phyloP scores from a whole-genome alignment of 768 basidiomycete species.

The Xerocomellus amylosporus region DNA sequence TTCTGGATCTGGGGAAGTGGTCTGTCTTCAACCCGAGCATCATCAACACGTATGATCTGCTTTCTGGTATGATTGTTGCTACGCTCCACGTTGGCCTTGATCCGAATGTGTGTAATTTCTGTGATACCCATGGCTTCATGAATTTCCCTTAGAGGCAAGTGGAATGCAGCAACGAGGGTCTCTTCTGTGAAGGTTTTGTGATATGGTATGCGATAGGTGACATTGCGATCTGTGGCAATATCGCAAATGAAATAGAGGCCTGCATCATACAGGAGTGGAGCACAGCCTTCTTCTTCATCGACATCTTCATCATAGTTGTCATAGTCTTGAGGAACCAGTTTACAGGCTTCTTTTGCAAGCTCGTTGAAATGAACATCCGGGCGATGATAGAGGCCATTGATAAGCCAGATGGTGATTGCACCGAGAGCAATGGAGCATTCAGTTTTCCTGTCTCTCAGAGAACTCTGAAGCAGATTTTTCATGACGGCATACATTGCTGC shows the following conservation, averaged over 20 bases:
- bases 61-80: background rate
- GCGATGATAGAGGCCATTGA: conserved; percentile 1
- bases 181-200: background rate
- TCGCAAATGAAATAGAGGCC: conserved; percentile 3
- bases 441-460: background rate
- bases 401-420: background rate
- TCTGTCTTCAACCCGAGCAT: background rate
- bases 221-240: background rate
- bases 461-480: background rate
- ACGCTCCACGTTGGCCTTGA: background rate
- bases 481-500: background rate
- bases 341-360: no score
- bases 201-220: background rate
- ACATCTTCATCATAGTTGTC: background rate
- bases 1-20: background rate
- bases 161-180: background rate
- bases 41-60: background rate
- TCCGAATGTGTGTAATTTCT: no score
- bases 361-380: background rate
- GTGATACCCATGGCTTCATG: background rate
- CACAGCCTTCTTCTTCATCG: background rate
- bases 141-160: background rate
- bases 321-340: background rate
- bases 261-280: conserved; percentile 1
- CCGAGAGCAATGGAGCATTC: background rate